phyloP scores from a whole-genome alignment of 2,329 filamentous ascomycete genomes.

The Phaeosphaeria sp. region DNA sequence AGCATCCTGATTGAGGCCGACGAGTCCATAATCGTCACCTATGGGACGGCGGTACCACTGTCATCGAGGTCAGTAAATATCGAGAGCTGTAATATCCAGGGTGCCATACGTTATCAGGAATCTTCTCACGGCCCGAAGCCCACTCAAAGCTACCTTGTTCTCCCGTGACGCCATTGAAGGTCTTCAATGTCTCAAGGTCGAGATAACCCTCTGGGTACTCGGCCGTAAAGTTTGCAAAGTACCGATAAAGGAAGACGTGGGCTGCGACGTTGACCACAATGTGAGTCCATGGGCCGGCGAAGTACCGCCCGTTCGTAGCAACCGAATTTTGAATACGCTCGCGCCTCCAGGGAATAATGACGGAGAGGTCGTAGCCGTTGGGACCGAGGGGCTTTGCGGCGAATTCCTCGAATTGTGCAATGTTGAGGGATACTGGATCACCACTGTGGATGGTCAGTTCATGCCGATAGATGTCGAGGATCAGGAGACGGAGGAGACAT shows the following conservation, averaged over 20 bases:
- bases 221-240: slow-evolving; percentile 28
- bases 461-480: background rate
- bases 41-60: background rate
- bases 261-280: slow-evolving; percentile 14
- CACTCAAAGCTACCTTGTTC: slow-evolving; percentile 25
- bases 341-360: background rate
- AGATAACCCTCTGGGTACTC: slow-evolving; percentile 28
- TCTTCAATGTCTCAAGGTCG: slow-evolving; percentile 22
- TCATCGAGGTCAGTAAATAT: slow-evolving; percentile 7
- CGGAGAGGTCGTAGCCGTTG: background rate
- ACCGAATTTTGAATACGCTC: background rate
- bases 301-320: background rate
- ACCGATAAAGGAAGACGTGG: slow-evolving; percentile 23
- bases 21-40: background rate
- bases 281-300: background rate
- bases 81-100: slow-evolving; percentile 17
- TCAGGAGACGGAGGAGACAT: background rate
- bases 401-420: background rate
- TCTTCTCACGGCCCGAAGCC: slow-evolving; percentile 23
- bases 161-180: slow-evolving; percentile 25
- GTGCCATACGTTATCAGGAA: slow-evolving; percentile 20
- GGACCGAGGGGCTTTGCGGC: background rate
- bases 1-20: slow-evolving; percentile 11
- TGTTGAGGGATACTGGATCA: background rate
- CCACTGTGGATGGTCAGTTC: background rate